Evolutionary conservation across 2,329 filamentous ascomycete species (phyloP), one percentile per base, ranked within the genome.

Genomic region (Clarireedia paspali): DNA sequence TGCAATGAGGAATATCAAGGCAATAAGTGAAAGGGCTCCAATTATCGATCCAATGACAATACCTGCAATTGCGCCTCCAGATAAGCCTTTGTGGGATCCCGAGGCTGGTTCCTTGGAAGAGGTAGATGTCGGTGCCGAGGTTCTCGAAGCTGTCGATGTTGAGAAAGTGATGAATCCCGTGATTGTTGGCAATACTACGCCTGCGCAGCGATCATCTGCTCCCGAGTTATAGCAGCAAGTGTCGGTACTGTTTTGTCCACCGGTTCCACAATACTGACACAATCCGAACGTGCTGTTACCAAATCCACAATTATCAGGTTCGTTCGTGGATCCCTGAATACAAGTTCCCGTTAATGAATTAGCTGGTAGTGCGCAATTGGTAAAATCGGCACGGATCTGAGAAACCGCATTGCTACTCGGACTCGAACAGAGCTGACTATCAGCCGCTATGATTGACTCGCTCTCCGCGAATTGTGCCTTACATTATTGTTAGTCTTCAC

Each of bases 311-410:
- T 97, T 89, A 6, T 84, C 72, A 1, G 85, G 83, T 73, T 99
- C 91, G 66, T 99, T 99, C 42, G 79, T 73, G 53, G 82, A 81
- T 47, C 87, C 94, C 42, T 80, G 73, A 49, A 97, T 85, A 71
- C 94, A 99, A 53, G 79, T 79, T n/a, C 73, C 74, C 39, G 84
- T 87, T 36, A 99, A 78, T 0, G 94, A 85, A 59, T 87, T 77
- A n/a, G 86, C 82, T 7, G 94, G 91, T 42, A 92, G 76, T 9
- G 90, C 84, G 70, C 94, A 99, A 62, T 90, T 89, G 15, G 88
- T 88, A 68, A 97, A 96, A 71, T 99, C 94, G 51, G 94, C 88
- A 64, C 91, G 82, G 61, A 99, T 92, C 65, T 96, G 83, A 55
- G 80, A 77, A 65, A 86, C 79, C 50, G 89, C 84, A 68, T 88